phyloP scores from a whole-genome alignment of 164 flowering plant genomes.

The Taxillus chinensis region DNA sequence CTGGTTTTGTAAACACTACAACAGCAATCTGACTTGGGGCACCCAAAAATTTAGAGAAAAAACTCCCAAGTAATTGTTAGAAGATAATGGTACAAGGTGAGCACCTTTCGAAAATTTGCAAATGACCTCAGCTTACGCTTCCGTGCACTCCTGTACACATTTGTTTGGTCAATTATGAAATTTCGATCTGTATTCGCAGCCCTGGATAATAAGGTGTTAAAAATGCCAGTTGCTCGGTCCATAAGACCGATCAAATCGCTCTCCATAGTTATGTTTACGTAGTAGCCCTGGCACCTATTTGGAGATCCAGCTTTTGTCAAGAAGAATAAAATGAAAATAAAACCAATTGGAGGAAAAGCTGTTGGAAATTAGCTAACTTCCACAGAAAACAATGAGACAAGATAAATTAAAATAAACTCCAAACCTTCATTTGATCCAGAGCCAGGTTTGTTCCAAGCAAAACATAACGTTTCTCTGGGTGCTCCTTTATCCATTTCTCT shows the following conservation, averaged over 20 bases:
- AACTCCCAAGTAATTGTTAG: background rate
- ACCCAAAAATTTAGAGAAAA: background rate
- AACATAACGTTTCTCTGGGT: conserved; percentile 53
- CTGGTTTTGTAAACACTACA: conserved; percentile 46
- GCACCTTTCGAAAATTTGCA: conserved; percentile 39
- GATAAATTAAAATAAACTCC: background rate
- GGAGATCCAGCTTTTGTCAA: conserved; percentile 3
- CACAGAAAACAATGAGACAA: background rate
- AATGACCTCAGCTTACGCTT: conserved; percentile 52
- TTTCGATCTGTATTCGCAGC: conserved; percentile 43
- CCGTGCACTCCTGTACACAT: conserved; percentile 62
- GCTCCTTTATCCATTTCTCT: conserved; percentile 54
- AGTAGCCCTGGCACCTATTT: conserved; percentile 49
- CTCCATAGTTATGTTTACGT: conserved; percentile 52
- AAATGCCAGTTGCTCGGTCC: conserved; percentile 48
- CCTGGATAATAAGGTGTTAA: conserved; percentile 43
- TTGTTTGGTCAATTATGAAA: conserved; percentile 60
- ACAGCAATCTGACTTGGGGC: conserved; percentile 36
- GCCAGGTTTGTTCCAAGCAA: conserved; percentile 56
- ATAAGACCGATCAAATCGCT: conserved; percentile 50
- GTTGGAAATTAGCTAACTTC: background rate
- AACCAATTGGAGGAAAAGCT: background rate
- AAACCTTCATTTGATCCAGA: conserved; percentile 65
- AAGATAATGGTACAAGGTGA: background rate
- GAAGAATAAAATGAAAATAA: background rate